Evolutionary conservation across 176 grass and related monocot species (phyloP), one percentile per base, ranked within the genome.

Genomic region (Musa beccarii): DNA sequence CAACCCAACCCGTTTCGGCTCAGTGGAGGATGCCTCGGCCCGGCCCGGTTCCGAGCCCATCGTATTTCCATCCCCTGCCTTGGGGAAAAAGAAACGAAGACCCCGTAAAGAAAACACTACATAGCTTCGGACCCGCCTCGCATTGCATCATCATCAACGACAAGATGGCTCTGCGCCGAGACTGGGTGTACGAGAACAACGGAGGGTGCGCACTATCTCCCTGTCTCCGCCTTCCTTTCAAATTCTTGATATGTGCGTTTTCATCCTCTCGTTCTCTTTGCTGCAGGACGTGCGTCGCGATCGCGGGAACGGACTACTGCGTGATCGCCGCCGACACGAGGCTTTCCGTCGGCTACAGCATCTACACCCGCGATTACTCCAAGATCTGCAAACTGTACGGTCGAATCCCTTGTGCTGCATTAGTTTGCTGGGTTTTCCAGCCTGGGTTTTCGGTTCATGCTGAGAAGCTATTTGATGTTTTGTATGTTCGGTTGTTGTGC

Each of bases 131-230:
- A 43, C 34, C 34, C 34, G 0, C 34, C 34, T 43, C 3, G 0
- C 34, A 43, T 43, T 5, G 4, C 34, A 43, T 43, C 4, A 43
- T 43, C 34, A 29, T 15, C 10, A 9, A 23, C 3, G 9, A 20
- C 68, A 55, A 81, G 68, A 98, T 98, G 94, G 89, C 94, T 83
- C 87, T 92, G 63, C 85, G 94, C 76, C 83, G 94, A 28, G 84
- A 98, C 69, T 98, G 94, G 94, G 89, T 98, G 63, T 98, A 98
- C 84, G 94, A 98, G 90, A 98, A 98, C 90, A 98, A 98, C 78
- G 94, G 94, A 69, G 94, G 94, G 94, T 98, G 75, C 52, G 49
- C 56, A 61, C 76, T 55, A 25, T 49, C 24, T 19, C 8, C 49
- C 34, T 23, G 1, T 56, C 53, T 71, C 52, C 14, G 4, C 25